Evolutionary conservation across 768 basidiomycete species (phyloP).

Genomic region (Steccherinum ochraceum): DNA sequence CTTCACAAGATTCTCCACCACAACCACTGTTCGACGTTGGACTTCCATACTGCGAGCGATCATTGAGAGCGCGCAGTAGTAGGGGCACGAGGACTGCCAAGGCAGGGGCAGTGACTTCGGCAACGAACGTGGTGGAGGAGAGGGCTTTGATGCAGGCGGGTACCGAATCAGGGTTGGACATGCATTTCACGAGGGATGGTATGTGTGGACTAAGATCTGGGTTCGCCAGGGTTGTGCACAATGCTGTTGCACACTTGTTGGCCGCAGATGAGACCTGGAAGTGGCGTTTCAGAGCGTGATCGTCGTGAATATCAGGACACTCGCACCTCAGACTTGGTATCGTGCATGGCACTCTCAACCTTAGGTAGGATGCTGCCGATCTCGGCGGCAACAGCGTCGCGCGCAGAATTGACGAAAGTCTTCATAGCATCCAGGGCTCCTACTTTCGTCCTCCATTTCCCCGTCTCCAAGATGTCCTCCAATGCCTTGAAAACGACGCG

Average conservation of each 20-base stretch:
- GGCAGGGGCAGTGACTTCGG: conserved; percentile 95
- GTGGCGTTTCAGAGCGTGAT: conserved; percentile 2
- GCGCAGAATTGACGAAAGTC: conserved; percentile 59
- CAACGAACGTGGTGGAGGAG: conserved; percentile 93
- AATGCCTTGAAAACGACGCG: conserved; percentile 61
- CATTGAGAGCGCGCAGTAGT: conserved; percentile 84
- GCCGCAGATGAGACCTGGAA: conserved; percentile 78
- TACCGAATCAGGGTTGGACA: conserved; percentile 85
- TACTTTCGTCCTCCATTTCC: conserved; percentile 96
- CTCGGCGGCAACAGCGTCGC: conserved; percentile 75
- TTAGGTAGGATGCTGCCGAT: conserved; percentile 77
- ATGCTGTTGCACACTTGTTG: conserved; percentile 80
- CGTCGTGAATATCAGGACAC: conserved; percentile 7
- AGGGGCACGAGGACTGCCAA: conserved; percentile 94
- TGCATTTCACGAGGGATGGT: conserved; percentile 85
- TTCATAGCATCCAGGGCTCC: conserved; percentile 85
- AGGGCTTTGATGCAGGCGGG: conserved; percentile 92
- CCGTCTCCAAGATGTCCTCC: conserved; percentile 69
- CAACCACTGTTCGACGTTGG: conserved; percentile 89
- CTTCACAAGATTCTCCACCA: conserved; percentile 95
- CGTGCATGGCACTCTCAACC: conserved; percentile 89
- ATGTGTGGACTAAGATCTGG: conserved; percentile 89
- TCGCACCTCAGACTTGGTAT: conserved; percentile 89
- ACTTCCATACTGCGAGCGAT: conserved; percentile 96
- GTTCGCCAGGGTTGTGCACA: conserved; percentile 90